Evolutionary conservation across 805 yeast species (phyloP), one percentile per base, ranked within the genome.

Genomic region (Jamesozyma lodderae): DNA sequence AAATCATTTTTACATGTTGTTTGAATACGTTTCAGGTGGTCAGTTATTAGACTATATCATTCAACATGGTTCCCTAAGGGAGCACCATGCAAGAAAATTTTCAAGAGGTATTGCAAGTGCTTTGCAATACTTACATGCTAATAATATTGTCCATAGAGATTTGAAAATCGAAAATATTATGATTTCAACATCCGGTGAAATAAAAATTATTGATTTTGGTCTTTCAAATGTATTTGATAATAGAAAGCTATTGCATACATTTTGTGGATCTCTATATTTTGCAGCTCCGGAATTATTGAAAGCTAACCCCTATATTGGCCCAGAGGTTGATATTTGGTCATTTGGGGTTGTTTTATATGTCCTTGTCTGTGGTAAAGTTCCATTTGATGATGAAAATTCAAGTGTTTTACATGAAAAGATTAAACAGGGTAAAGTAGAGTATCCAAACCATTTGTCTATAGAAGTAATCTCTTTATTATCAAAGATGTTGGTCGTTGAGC

Each of bases 271-370:
- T 1, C 68, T 92, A 36, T 92, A 92, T 59, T 92, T 92, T 72
- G 99, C 98, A 1, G 98, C 99, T 0, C 99, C 99, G 0, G 99
- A 92, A 60, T 69, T 92, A 48, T 68, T 92, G 38, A 82, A 84
- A 42, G 98, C 97, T 1, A 78, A 77, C 48, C 96, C 96, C 1
- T 92, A 92, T 53, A 69, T 74, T 26, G 99, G 98, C 0, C 98
- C 98, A 1, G 98, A 92, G 59, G 96, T 92, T 34, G 98, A 92
- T 60, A 80, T 92, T 15, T 92, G 98, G 98, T 85, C 96, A 2
- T 90, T 88, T 68, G 98, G 98, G 46, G 95, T 92, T 23, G 97
- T 92, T 0, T 64, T 92, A 36, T 92, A 86, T 55, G 99, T 92
- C 6, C 68, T 92, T 43, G 96, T 92, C 2, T 88, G 96, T 59